Base-by-base conservation (phyloP, 179 eudicot genomes). In the Beta macrorhiza region DNA sequence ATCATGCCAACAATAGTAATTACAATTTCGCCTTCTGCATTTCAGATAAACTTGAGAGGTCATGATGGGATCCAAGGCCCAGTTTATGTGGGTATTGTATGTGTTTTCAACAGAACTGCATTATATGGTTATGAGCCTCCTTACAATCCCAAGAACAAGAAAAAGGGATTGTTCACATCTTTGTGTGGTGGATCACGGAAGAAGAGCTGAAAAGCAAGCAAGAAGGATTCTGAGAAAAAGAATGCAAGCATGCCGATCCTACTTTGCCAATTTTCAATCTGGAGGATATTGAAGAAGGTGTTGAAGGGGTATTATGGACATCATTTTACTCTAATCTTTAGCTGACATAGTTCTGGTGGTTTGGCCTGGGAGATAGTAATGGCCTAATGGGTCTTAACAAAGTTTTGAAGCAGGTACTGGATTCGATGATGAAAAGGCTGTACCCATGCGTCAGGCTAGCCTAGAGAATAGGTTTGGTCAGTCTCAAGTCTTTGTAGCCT, bases 391-490 rank as follows among this genome's bases (percentile, higher is more conserved):
- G 32, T 29, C 32, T 29, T 29, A 29, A 29, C 32, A 29, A 29
- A 29, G 32, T 29, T 29, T 29, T 67, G 81, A 78, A 80, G 67
- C 80, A 92, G 97, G 94, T 82, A 88, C 94, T 81, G 97, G 90
- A 55, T 89, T 92, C 83, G 97, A 92, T 84, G 97, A 92, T 79
- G 97, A 92, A 84, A 92, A 91, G 82, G 81, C 97, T 47, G 82
- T 91, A 51, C 89, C 91, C 32, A 91, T 92, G 94, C 88, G 94
- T 77, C 91, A 88, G 84, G 80, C 82, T 86, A 90, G 87, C 80
- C 89, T 91, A 47, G 97, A 91, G 89, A 88, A 91, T 75, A 88
- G 95, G 82, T 93, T 93, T 81, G 93, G 97, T 57, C 92, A 86
- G 80, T 93, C 97, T 56, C 79, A 83, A 65, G 93, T 90, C 69